Conservation (phyloP, 305 asterid genomes). For the Fraxinus xanthoxyloides region DNA sequence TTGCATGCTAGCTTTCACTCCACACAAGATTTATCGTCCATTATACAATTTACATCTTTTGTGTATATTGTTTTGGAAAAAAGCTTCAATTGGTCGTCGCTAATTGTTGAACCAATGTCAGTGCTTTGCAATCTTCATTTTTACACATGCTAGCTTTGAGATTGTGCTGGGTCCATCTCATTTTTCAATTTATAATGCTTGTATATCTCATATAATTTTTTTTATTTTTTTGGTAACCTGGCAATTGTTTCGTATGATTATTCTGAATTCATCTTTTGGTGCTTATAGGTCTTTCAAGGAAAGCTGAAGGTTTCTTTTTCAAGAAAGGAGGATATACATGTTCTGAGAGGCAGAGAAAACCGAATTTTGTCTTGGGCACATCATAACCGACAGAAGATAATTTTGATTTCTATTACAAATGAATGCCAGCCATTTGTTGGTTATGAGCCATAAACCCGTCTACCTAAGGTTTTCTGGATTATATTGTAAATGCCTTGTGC, state of each 20-base stretch:
- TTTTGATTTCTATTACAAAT: conserved; percentile 25
- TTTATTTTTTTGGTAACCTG: not conserved
- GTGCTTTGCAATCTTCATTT: not conserved
- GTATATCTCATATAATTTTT: not conserved
- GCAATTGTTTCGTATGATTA: not conserved
- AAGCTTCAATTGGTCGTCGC: not conserved
- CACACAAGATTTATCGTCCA: not conserved
- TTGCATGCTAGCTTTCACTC: not conserved
- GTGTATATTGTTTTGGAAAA: not conserved
- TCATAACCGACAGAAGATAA: conserved; percentile 1
- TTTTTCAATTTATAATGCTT: not conserved
- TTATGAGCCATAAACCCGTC: conserved; percentile 23
- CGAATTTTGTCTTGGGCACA: conserved; percentile 24
- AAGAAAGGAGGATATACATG: conserved; percentile 24
- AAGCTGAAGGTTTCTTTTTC: conserved; percentile 9
- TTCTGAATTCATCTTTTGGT: conserved; percentile 5
- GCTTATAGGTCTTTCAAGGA: conserved; percentile 28
- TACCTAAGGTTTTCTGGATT: conserved; percentile 23
- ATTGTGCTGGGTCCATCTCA: not conserved
- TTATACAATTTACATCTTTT: not conserved
- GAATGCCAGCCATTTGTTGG: conserved; percentile 19
- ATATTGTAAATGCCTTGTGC: conserved; percentile 33
- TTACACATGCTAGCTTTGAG: not conserved
- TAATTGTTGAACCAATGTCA: not conserved
- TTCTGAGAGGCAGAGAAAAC: conserved; percentile 21